Evolutionary conservation across 139 green algal genomes (phyloP).

Genomic region (Micromonas pusilla): DNA sequence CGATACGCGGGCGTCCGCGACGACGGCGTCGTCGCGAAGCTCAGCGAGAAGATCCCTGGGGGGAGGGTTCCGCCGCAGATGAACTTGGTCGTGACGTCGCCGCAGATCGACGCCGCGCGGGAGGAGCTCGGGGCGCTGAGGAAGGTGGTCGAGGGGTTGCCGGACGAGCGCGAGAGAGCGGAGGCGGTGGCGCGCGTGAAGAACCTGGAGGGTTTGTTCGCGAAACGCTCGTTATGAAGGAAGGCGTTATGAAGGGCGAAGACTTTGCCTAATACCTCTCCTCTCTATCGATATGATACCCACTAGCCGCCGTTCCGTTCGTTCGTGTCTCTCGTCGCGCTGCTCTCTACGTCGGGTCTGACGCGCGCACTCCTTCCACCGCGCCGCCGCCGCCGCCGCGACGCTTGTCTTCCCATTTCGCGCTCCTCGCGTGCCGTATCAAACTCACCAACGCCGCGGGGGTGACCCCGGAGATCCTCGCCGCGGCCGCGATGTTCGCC

Average conservation of each 20-base stretch:
- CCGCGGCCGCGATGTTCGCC: constrained; percentile 37
- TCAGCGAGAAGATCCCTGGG: too few relatives aligned
- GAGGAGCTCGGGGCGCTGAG: not conserved
- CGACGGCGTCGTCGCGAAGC: not conserved
- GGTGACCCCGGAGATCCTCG: constrained; percentile 49
- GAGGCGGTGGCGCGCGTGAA: not conserved
- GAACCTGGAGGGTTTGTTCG: not conserved
- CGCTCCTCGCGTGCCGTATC: constrained; percentile 45
- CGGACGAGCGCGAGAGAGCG: not conserved
- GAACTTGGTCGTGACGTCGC: not conserved
- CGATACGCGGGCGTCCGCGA: not conserved
- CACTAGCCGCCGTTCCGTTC: not conserved
- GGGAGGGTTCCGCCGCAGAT: constrained; percentile 1
- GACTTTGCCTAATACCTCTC: not conserved
- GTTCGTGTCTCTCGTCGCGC: not conserved
- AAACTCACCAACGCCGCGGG: constrained; percentile 44
- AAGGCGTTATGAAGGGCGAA: too few relatives aligned
- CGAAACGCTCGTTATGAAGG: constrained; percentile 6
- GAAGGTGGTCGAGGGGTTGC: not conserved
- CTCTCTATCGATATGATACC: not conserved
- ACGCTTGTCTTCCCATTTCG: not conserved
- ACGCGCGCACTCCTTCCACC: not conserved
- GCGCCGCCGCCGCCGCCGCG: not conserved
- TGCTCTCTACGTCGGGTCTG: too few relatives aligned
- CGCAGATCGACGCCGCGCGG: not conserved